Evolutionary conservation across 257 asterid genomes (phyloP).

Genomic region (Craterostigma plantagineum): DNA sequence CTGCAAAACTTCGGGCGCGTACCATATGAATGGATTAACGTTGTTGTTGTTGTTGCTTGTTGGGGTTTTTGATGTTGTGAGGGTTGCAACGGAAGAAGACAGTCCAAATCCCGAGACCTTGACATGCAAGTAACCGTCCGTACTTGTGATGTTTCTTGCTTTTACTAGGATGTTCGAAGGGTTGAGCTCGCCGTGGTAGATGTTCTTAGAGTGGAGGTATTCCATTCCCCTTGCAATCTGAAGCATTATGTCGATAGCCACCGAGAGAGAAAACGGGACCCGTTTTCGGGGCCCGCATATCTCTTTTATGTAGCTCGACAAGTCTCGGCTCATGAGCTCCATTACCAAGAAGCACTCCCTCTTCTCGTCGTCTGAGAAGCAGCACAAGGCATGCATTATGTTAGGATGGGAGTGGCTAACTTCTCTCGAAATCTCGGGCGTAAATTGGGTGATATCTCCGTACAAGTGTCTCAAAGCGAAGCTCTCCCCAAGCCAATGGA

Average conservation of each 20-base stretch:
- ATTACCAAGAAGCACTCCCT: conserved; percentile 56
- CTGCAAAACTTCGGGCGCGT: conserved; percentile 66
- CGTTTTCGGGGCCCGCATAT: conserved; percentile 44
- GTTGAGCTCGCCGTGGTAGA: conserved; percentile 63
- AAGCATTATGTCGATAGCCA: conserved; percentile 64
- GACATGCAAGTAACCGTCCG: conserved; percentile 55
- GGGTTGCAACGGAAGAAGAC: conserved; percentile 12
- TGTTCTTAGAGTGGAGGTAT: conserved; percentile 57
- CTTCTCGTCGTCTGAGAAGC: conserved; percentile 52
- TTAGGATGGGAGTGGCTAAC: conserved; percentile 60
- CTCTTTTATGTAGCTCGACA: conserved; percentile 51
- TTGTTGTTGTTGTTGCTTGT: conserved; percentile 17
- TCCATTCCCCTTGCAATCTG: conserved; percentile 96
- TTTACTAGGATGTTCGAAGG: conserved; percentile 47
- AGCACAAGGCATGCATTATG: conserved; percentile 44
- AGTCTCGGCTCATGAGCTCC: conserved; percentile 68
- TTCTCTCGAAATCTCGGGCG: conserved; percentile 27
- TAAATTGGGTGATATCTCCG: conserved; percentile 29
- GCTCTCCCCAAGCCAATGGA: conserved; percentile 85
- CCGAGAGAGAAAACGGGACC: conserved; percentile 57
- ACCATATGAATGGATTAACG: conserved; percentile 50
- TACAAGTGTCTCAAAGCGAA: conserved; percentile 55
- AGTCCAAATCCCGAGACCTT: conserved; percentile 58
- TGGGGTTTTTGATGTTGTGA: conserved; percentile 17
- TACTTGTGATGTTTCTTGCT: conserved; percentile 17